Evolutionary conservation across 345 rosid genomes (phyloP).

Genomic region (Linum tenue): DNA sequence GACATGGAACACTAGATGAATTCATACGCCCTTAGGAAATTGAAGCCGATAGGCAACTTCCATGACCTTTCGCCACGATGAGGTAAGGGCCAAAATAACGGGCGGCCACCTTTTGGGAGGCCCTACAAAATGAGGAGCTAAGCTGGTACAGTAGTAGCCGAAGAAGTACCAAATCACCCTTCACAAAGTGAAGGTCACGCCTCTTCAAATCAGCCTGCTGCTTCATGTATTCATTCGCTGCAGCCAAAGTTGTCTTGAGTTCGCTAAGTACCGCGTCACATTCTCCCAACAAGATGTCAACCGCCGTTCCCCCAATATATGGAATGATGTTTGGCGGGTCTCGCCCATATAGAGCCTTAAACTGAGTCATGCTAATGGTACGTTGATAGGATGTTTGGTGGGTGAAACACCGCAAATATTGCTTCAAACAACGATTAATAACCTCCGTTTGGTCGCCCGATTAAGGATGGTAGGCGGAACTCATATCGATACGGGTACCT

Average conservation of each 20-base stretch:
- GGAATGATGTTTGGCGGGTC: no score
- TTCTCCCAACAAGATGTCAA: not conserved
- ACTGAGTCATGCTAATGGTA: not conserved
- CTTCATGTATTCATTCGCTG: not conserved
- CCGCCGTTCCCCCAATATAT: not conserved
- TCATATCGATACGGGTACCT: not conserved
- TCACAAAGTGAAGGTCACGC: not conserved
- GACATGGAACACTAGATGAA: not conserved
- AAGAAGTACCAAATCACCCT: not conserved
- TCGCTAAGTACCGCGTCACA: not conserved
- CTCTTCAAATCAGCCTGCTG: not conserved
- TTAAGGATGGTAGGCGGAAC: slow-evolving; percentile 4
- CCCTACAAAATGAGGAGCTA: not conserved
- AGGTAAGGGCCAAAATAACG: not conserved
- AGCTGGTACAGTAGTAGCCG: not conserved
- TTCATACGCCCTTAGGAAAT: not conserved
- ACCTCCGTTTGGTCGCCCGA: no score
- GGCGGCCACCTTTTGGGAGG: not conserved
- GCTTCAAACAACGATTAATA: not conserved
- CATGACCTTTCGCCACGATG: not conserved
- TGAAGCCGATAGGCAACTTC: not conserved
- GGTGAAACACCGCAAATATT: not conserved
- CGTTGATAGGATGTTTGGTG: not conserved
- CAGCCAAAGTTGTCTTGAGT: not conserved
- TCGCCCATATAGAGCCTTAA: not conserved